Evolutionary conservation across 306 rosid genomes (phyloP), one percentile per base, ranked within the genome.

Genomic region (Glycine latifolia): DNA sequence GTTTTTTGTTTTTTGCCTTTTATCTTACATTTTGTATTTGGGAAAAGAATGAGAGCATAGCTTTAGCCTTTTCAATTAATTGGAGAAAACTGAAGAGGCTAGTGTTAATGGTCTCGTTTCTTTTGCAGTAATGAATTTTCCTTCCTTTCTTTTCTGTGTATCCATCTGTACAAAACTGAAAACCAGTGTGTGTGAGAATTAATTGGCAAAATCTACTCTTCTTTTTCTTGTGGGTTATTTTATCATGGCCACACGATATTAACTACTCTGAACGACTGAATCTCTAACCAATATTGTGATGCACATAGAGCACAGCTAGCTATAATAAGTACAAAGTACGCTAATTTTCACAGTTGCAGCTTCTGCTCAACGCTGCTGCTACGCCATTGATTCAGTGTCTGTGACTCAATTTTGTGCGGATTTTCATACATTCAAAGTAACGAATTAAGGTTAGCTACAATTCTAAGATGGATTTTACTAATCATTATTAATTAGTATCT

Each of bases 101-200:
- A 89, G 92, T 48, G 89, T 91, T 88, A 88, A 83, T 89, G 92
- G 88, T 89, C 87, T 88, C 71, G 77, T 77, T 86, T 88, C 90
- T 87, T 88, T 87, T 82, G 79, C 84, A 67, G 85, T 73, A 16
- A 71, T 82, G 72, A 46, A 35, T 74, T 56, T 48, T 3, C 39
- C 5, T 37, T 37, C 41, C 5, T 37, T 39, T 39, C 39, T 67
- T 43, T 37, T 53, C 35, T 71, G 68, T 26, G 31, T 75, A 7
- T 78, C 73, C 72, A 79, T 85, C 67, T 72, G 85, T 33, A 67
- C 76, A 44, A 71, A 75, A 74, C 55, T 73, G 71, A 86, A 48
- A 83, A 82, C 4, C n/a, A 73, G 39, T 43, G 80, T 73, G 44
- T 74, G 82, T 82, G 82, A 80, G 70, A 86, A 84, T 85, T 80